These are phyloP conservation scores for Aspergillus avenaceus DNA, from an alignment of 495 filamentous ascomycete genomes.

Conservation along the genomic window DNA sequence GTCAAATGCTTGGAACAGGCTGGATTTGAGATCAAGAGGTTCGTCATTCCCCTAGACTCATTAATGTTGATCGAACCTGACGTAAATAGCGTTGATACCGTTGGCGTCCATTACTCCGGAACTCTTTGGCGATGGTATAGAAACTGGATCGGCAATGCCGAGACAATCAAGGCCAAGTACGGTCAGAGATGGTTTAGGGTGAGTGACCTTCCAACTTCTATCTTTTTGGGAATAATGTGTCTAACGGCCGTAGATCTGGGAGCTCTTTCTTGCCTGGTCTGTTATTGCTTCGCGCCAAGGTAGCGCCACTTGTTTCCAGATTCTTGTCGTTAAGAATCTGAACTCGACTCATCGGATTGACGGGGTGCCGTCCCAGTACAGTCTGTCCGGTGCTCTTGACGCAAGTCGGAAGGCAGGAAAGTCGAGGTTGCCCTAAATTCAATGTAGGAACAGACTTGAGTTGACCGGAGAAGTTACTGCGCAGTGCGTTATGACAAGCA, in stretches of 20 bases:
- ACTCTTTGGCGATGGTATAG: conserved; percentile 98
- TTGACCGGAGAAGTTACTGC: no score
- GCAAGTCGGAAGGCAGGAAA: conserved; percentile 21
- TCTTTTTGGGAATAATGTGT: conserved; percentile 6
- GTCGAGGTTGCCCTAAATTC: conserved; percentile 7
- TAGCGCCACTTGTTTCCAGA: conserved; percentile 91
- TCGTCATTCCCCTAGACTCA: conserved; percentile 18
- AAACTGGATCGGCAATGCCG: conserved; percentile 95
- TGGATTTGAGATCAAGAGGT: conserved; percentile 62
- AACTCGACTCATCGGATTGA: conserved; percentile 94
- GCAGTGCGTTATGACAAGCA: no score
- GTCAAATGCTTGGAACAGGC: conserved; percentile 62
- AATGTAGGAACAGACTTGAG: no score
- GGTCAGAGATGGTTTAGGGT: conserved; percentile 94
- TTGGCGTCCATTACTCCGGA: conserved; percentile 95
- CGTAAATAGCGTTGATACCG: conserved; percentile 71
- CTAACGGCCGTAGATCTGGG: conserved; percentile 75
- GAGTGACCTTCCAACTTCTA: conserved; percentile 32
- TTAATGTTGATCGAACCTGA: no score
- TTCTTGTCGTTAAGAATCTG: conserved; percentile 93
- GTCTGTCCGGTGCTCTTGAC: conserved; percentile 62
- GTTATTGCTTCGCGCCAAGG: conserved; percentile 94
- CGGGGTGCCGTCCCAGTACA: conserved; percentile 72
- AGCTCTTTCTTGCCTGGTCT: conserved; percentile 91
- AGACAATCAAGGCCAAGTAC: conserved; percentile 94